These are phyloP conservation scores for Epichloe aotearoae DNA, from an alignment of 2,329 filamentous ascomycete genomes.

Conservation along the genomic window DNA sequence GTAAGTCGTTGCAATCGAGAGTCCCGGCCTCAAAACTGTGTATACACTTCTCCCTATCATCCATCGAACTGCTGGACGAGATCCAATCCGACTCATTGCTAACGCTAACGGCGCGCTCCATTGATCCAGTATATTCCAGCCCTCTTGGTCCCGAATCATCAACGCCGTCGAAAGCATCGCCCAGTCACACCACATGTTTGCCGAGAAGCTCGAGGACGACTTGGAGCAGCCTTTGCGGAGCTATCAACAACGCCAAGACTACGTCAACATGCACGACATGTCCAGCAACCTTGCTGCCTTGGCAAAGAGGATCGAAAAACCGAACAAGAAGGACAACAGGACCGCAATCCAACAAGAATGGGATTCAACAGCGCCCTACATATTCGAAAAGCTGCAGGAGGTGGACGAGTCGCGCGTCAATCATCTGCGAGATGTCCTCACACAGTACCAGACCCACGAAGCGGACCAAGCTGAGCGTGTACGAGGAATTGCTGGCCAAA, in stretches of 20 bases:
- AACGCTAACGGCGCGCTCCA: neutral
- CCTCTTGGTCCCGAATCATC: slow-evolving; percentile 81
- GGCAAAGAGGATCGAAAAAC: slow-evolving; percentile 78
- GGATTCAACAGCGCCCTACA: slow-evolving; percentile 88
- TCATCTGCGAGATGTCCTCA: slow-evolving; percentile 78
- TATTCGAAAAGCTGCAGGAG: slow-evolving; percentile 85
- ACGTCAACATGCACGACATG: slow-evolving; percentile 68
- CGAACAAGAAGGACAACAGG: slow-evolving; percentile 65
- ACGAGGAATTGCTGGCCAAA: slow-evolving; percentile 61
- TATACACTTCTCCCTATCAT: neutral
- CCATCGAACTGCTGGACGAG: neutral
- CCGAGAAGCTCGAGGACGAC: slow-evolving; percentile 72
- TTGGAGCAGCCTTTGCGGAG: slow-evolving; percentile 72
- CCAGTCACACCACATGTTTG: slow-evolving; percentile 68
- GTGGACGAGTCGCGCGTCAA: slow-evolving; percentile 83
- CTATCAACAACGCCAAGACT: slow-evolving; percentile 62
- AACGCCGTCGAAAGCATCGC: slow-evolving; percentile 69
- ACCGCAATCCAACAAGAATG: slow-evolving; percentile 74
- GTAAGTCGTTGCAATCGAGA: slow-evolving; percentile 41
- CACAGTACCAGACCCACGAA: slow-evolving; percentile 87
- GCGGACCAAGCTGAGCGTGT: slow-evolving; percentile 72
- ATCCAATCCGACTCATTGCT: slow-evolving; percentile 2
- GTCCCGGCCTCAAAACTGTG: too few relatives aligned
- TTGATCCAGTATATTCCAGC: slow-evolving; percentile 62
- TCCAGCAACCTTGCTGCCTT: slow-evolving; percentile 67